These are phyloP conservation scores for Cladosporium sp. DNA, from an alignment of 2,329 filamentous ascomycete species.

Conservation along the genomic window DNA sequence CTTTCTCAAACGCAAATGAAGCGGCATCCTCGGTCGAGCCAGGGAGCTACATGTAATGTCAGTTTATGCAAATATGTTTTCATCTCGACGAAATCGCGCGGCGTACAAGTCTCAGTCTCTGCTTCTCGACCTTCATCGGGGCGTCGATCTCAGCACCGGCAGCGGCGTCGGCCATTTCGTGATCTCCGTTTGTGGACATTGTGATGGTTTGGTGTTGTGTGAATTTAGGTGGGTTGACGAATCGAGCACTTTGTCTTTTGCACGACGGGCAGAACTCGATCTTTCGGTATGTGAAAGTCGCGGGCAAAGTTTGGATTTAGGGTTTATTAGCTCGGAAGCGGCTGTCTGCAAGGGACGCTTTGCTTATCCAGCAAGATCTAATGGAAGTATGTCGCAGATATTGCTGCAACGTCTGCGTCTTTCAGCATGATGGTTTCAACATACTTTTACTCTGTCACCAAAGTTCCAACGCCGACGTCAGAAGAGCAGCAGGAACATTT, in stretches of 20 bases:
- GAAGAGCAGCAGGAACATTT: neutral
- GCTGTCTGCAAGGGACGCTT: slow-evolving; percentile 5
- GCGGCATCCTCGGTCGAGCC: slow-evolving; percentile 81
- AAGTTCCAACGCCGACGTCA: neutral
- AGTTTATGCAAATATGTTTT: neutral
- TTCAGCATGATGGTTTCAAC: too few relatives aligned
- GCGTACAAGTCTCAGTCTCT: slow-evolving; percentile 43
- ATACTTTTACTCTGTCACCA: too few relatives aligned
- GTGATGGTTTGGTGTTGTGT: neutral
- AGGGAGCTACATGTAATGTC: slow-evolving; percentile 58
- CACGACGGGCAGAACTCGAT: slow-evolving; percentile 5
- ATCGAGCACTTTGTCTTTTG: too few relatives aligned
- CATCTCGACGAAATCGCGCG: neutral
- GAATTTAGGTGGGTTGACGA: too few relatives aligned
- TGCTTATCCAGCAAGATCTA: slow-evolving; percentile 10
- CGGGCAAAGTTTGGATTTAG: slow-evolving; percentile 17
- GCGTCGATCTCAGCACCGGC: slow-evolving; percentile 26
- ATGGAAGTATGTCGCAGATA: too few relatives aligned
- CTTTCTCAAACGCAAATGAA: slow-evolving; percentile 88
- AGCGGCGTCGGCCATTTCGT: slow-evolving; percentile 34
- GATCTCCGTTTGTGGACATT: slow-evolving; percentile 22
- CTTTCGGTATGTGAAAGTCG: slow-evolving; percentile 1
- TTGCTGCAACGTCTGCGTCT: too few relatives aligned
- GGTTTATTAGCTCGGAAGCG: slow-evolving; percentile 13
- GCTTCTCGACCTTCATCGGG: slow-evolving; percentile 24